Percentiles rank a stretch among this genome's conserved stretches.
These are phyloP conservation scores for Chaetomium sp. DNA, from an alignment of 2,329 filamentous ascomycete species.

Conservation along the genomic window DNA sequence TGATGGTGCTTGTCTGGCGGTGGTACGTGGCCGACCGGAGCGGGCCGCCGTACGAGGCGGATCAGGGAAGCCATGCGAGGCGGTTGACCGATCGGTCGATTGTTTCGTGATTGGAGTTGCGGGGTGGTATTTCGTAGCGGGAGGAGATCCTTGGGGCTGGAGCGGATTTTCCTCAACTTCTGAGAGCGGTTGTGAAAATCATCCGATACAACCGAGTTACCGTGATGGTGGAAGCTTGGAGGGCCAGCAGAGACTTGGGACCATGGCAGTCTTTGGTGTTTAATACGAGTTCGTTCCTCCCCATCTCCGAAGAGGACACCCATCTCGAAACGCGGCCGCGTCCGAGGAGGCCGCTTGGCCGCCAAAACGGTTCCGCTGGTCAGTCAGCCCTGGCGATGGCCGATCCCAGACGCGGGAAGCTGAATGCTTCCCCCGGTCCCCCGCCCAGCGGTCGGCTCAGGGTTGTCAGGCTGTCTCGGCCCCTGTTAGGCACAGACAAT, in stretches of 20 bases:
- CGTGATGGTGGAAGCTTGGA: background rate
- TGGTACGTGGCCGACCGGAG: background rate
- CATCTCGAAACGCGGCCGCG: conserved; percentile 6
- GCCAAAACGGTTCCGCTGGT: background rate
- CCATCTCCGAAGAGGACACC: background rate
- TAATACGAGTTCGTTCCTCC: background rate
- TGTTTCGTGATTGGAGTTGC: background rate
- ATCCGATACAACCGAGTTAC: no score
- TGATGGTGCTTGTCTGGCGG: background rate
- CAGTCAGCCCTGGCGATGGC: conserved; percentile 5
- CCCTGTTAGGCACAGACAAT: background rate
- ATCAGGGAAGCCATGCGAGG: conserved; percentile 12
- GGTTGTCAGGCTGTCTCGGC: background rate
- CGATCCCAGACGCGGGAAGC: background rate
- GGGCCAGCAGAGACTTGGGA: background rate
- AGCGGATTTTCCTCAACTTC: no score
- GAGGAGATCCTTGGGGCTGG: background rate
- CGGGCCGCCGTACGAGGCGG: conserved; percentile 5
- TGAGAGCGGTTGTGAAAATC: no score
- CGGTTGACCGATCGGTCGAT: background rate
- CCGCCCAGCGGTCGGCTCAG: background rate
- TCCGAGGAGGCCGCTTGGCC: conserved; percentile 7
- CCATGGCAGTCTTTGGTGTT: background rate
- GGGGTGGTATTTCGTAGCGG: background rate
- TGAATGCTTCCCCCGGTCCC: background rate